Percentiles rank a stretch among this genome's conserved stretches.
phyloP scores from a whole-genome alignment of 2,329 filamentous ascomycete genomes.

The Cytospora piceae region DNA sequence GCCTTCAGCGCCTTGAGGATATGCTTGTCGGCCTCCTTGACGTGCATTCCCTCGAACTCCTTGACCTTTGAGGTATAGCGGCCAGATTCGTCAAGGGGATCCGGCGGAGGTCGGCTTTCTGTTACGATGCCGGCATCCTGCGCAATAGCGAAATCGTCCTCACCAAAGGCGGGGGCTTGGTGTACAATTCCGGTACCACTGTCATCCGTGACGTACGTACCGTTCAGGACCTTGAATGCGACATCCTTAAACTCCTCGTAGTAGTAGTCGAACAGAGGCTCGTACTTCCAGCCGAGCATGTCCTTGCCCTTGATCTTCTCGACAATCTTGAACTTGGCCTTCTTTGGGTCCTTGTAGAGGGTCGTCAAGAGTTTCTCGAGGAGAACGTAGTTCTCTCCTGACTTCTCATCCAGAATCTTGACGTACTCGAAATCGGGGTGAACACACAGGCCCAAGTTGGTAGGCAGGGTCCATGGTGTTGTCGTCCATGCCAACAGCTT shows the following conservation, averaged over 20 bases:
- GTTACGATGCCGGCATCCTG: slow-evolving; percentile 76
- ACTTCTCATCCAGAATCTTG: slow-evolving; percentile 82
- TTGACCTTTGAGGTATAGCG: slow-evolving; percentile 76
- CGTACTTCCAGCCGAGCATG: slow-evolving; percentile 87
- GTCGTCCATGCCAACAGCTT: slow-evolving; percentile 86
- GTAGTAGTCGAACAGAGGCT: slow-evolving; percentile 89
- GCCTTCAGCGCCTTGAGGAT: slow-evolving; percentile 89
- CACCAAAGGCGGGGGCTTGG: slow-evolving; percentile 90
- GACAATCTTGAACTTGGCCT: slow-evolving; percentile 86
- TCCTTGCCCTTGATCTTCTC: slow-evolving; percentile 80
- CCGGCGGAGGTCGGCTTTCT: slow-evolving; percentile 78
- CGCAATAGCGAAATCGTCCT: slow-evolving; percentile 91
- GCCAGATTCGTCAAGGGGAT: slow-evolving; percentile 85
- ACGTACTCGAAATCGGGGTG: slow-evolving; percentile 81
- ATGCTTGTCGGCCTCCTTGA: slow-evolving; percentile 89
- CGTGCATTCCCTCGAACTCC: slow-evolving; percentile 85
- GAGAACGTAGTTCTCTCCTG: slow-evolving; percentile 82
- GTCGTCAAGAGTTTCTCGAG: slow-evolving; percentile 80
- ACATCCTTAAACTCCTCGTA: slow-evolving; percentile 85
- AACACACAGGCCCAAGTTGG: slow-evolving; percentile 72
- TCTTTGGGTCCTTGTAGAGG: slow-evolving; percentile 93
- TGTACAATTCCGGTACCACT: slow-evolving; percentile 94
- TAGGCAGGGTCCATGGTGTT: slow-evolving; percentile 79
- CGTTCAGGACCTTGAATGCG: slow-evolving; percentile 81
- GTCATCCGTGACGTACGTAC: slow-evolving; percentile 83